A percentile compares a stretch with the other conserved stretches of the same genome.
Evolutionary conservation across 2,329 filamentous ascomycete species (phyloP).

Genomic region (Diaporthe citriasiana): DNA sequence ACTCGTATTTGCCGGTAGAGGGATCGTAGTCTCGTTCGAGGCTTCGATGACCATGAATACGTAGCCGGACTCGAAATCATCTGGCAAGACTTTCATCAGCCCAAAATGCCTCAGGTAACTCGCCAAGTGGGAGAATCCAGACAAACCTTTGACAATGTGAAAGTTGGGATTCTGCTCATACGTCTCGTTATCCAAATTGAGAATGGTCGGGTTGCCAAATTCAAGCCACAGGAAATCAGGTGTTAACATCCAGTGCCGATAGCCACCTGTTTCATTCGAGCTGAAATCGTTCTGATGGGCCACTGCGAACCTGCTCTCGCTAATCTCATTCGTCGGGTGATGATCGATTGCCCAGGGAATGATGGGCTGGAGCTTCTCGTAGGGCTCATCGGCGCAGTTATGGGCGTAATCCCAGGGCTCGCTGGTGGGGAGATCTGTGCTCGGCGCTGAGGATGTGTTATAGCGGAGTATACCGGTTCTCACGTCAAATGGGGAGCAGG

Average conservation of each 20-base stretch:
- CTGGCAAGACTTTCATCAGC: neutral
- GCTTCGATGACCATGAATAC: slow-evolving; percentile 41
- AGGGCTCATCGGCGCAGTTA: slow-evolving; percentile 27
- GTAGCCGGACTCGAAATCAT: slow-evolving; percentile 38
- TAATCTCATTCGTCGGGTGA: slow-evolving; percentile 38
- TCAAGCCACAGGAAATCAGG: slow-evolving; percentile 42
- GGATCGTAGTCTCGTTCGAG: slow-evolving; percentile 20
- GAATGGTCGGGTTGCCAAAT: slow-evolving; percentile 40
- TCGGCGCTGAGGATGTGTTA: slow-evolving; percentile 10
- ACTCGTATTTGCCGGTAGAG: slow-evolving; percentile 21
- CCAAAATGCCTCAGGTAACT: fast-evolving
- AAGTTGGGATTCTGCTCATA: slow-evolving; percentile 39
- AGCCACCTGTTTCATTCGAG: slow-evolving; percentile 31
- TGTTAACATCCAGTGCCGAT: slow-evolving; percentile 40
- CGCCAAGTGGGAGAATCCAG: fast-evolving
- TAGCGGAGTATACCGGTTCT: slow-evolving; percentile 46
- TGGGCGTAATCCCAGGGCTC: slow-evolving; percentile 28
- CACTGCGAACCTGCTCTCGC: slow-evolving; percentile 29
- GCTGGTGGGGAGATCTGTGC: slow-evolving; percentile 42
- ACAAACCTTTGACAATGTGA: slow-evolving; percentile 38
- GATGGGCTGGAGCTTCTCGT: slow-evolving; percentile 30
- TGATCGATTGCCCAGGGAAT: slow-evolving; percentile 36
- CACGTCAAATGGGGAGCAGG: slow-evolving; percentile 37
- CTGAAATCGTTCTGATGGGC: slow-evolving; percentile 29
- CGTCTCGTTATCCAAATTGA: slow-evolving; percentile 39